phyloP scores from a whole-genome alignment of 768 basidiomycete genomes.

The Leccinum ochraceum region DNA sequence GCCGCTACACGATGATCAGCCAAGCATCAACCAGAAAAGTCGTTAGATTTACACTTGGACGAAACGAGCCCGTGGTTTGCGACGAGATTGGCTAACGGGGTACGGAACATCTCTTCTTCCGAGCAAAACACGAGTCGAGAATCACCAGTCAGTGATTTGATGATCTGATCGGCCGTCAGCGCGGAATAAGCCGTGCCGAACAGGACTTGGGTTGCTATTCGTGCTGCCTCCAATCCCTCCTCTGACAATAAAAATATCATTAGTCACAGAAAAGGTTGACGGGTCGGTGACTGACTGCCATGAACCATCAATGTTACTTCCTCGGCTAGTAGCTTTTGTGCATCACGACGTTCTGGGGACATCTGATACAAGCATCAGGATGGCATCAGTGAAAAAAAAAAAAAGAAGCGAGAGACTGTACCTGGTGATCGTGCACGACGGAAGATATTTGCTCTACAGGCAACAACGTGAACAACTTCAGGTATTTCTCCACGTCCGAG shows the following conservation, averaged over 20 bases:
- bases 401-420: constrained; percentile 26
- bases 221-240: constrained; percentile 42
- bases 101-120: constrained; percentile 50
- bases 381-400: background rate
- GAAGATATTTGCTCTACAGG: constrained; percentile 55
- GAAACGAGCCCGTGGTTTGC: constrained; percentile 55
- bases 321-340: constrained; percentile 53
- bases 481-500: constrained; percentile 73
- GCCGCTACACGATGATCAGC: constrained; percentile 48
- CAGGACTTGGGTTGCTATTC: constrained; percentile 45
- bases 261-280: background rate
- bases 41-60: constrained; percentile 58
- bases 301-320: constrained; percentile 65
- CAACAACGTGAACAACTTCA: constrained; percentile 83
- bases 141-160: constrained; percentile 63
- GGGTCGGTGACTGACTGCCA: constrained; percentile 41
- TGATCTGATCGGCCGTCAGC: constrained; percentile 56
- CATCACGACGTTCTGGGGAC: constrained; percentile 42
- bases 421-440: constrained; percentile 60
- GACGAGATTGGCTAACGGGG: constrained; percentile 61
- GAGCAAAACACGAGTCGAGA: constrained; percentile 59
- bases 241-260: constrained; percentile 28
- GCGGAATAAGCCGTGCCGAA: constrained; percentile 40
- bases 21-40: background rate
- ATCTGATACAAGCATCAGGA: constrained; percentile 15